Conservation (phyloP, 768 basidiomycete species). For the Mycena rosella region DNA sequence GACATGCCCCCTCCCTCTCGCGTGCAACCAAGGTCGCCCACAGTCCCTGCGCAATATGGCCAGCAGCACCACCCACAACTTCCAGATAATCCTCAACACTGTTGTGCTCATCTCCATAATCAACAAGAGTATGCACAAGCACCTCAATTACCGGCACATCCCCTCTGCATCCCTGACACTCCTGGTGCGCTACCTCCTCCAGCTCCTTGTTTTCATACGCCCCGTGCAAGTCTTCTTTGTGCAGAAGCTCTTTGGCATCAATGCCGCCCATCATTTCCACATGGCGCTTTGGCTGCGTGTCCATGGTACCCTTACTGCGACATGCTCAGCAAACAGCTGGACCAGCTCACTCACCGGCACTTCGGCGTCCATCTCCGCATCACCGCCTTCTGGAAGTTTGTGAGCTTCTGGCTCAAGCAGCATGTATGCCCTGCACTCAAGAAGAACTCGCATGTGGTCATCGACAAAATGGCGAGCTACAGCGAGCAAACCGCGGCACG, state of each 20-base stretch:
- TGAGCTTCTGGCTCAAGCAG: not conserved
- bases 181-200: constrained; percentile 11
- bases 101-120: not conserved
- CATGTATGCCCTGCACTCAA: not conserved
- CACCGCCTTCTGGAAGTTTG: not conserved
- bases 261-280: constrained; percentile 14
- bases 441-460: not conserved
- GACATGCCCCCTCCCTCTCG: constrained; percentile 10
- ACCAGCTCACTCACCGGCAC: not conserved
- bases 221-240: constrained; percentile 20
- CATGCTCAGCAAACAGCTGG: constrained; percentile 6
- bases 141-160: not conserved
- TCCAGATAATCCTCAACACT: constrained; percentile 23
- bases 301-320: not conserved
- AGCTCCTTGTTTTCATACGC: constrained; percentile 11
- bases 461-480: not conserved
- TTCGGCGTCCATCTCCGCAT: not conserved
- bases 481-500: not conserved
- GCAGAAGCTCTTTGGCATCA: not conserved
- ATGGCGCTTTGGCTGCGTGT: constrained; percentile 1
- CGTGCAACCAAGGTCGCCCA: constrained; percentile 1
- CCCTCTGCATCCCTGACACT: constrained; percentile 11
- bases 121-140: constrained; percentile 12
- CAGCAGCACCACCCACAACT: constrained; percentile 16
- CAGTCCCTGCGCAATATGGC: constrained; percentile 2